phyloP scores from a whole-genome alignment of 2,329 filamentous ascomycete genomes.

The Verticillium zaregamsianum region DNA sequence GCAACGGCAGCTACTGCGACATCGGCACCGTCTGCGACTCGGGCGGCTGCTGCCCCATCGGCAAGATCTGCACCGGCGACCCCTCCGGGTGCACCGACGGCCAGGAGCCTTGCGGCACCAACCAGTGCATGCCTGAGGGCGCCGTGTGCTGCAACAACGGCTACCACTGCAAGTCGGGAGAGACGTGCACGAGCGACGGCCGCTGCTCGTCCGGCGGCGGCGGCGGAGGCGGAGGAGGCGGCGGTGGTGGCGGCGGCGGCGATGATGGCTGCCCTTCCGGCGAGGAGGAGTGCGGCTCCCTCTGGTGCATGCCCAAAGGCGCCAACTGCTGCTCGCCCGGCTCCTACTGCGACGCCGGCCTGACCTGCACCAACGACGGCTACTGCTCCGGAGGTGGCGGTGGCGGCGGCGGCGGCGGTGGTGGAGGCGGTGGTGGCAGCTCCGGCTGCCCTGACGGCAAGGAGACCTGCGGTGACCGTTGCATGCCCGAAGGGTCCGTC shows the following conservation, averaged over 20 bases:
- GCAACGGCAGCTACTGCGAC: slow-evolving; percentile 24
- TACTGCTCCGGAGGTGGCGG: slow-evolving; percentile 22
- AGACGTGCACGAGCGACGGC: slow-evolving; percentile 19
- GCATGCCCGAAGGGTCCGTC: slow-evolving; percentile 23
- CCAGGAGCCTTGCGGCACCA: slow-evolving; percentile 19
- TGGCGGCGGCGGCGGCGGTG: slow-evolving; percentile 25
- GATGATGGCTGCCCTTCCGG: slow-evolving; percentile 1
- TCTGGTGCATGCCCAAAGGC: neutral
- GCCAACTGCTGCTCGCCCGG: slow-evolving; percentile 22
- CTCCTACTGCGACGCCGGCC: slow-evolving; percentile 22
- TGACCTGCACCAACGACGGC: slow-evolving; percentile 24
- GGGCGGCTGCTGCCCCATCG: slow-evolving; percentile 27
- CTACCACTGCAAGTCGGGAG: slow-evolving; percentile 24
- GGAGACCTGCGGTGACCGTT: slow-evolving; percentile 20
- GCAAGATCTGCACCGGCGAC: slow-evolving; percentile 24
- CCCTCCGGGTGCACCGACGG: slow-evolving; percentile 19
- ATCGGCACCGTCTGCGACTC: slow-evolving; percentile 22
- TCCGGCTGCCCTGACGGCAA: slow-evolving; percentile 19
- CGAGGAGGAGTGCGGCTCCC: neutral
- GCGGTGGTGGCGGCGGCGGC: slow-evolving; percentile 7
- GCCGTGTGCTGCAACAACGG: slow-evolving; percentile 23
- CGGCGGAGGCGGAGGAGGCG: slow-evolving; percentile 15
- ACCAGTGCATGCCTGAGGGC: slow-evolving; percentile 24
- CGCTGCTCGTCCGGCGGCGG: slow-evolving; percentile 14
- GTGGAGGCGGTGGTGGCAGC: slow-evolving; percentile 21